Evolutionary conservation across 2,329 filamentous ascomycete species (phyloP).

Genomic region (Dactylellina sp.): DNA sequence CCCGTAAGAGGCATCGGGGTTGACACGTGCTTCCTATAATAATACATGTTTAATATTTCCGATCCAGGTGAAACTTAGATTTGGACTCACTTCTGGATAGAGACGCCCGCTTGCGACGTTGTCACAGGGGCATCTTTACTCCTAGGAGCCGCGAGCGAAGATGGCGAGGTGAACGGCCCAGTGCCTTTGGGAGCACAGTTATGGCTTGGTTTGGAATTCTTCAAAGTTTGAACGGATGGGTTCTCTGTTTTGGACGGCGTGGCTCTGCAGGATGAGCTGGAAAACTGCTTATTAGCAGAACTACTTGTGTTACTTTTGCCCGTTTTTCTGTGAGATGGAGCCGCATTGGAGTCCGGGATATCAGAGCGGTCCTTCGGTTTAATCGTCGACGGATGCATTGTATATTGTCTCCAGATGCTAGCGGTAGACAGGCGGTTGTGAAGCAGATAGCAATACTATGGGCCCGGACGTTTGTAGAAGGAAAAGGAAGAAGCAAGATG

Average conservation of each 20-base stretch:
- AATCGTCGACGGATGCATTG: neutral
- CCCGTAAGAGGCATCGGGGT: neutral
- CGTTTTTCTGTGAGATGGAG: neutral
- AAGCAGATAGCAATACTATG: too few relatives aligned
- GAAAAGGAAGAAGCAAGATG: too few relatives aligned
- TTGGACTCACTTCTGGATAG: neutral
- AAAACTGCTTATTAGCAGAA: neutral
- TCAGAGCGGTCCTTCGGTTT: neutral
- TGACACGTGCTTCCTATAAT: neutral
- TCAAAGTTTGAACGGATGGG: neutral
- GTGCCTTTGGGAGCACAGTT: neutral
- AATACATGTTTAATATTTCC: neutral
- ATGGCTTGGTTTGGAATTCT: neutral
- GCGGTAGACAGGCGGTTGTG: too few relatives aligned
- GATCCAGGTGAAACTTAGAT: neutral
- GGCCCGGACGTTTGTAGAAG: too few relatives aligned
- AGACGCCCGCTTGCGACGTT: neutral
- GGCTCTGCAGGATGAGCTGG: neutral
- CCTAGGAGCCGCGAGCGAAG: conserved; percentile 27
- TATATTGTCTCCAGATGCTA: neutral
- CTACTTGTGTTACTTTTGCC: neutral
- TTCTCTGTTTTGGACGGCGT: neutral
- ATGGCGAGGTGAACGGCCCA: conserved; percentile 15
- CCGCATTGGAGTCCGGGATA: neutral
- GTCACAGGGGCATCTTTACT: neutral